phyloP scores from a whole-genome alignment of 192 early-diverging fungal genomes.

The Hyaloraphidium curvatum region DNA sequence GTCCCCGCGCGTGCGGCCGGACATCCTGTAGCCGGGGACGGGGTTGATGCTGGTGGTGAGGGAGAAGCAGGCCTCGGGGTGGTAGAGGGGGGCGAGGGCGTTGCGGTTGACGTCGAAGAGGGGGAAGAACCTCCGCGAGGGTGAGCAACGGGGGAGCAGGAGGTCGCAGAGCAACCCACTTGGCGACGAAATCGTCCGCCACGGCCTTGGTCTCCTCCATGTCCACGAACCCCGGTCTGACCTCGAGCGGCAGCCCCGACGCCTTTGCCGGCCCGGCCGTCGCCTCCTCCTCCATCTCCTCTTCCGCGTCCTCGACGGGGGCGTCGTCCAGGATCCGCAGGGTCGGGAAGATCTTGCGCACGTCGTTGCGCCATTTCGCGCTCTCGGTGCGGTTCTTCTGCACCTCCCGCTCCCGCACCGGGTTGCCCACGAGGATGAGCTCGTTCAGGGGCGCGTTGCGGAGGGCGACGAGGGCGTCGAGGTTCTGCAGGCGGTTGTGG shows the following conservation, averaged over 20 bases:
- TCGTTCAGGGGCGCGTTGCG: neutral
- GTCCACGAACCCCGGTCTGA: neutral
- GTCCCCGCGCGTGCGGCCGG: neutral
- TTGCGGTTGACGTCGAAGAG: neutral
- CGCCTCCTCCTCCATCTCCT: neutral
- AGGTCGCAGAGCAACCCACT: neutral
- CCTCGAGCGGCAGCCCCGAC: neutral
- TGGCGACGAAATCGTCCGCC: neutral
- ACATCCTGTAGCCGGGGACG: neutral
- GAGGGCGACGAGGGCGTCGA: neutral
- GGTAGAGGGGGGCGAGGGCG: neutral
- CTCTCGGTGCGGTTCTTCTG: neutral
- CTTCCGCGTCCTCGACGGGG: neutral
- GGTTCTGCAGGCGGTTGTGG: neutral
- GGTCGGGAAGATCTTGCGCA: neutral
- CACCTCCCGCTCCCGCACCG: neutral
- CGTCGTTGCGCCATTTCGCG: neutral
- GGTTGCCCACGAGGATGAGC: neutral
- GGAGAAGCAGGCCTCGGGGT: neutral
- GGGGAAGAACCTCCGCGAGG: neutral
- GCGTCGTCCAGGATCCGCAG: neutral
- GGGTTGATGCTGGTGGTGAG: neutral
- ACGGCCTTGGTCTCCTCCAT: neutral
- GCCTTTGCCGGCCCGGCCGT: neutral
- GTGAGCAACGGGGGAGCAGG: neutral